These are phyloP conservation scores for Amanita phalloides DNA, from an alignment of 768 basidiomycete genomes.

Conservation along the genomic window DNA sequence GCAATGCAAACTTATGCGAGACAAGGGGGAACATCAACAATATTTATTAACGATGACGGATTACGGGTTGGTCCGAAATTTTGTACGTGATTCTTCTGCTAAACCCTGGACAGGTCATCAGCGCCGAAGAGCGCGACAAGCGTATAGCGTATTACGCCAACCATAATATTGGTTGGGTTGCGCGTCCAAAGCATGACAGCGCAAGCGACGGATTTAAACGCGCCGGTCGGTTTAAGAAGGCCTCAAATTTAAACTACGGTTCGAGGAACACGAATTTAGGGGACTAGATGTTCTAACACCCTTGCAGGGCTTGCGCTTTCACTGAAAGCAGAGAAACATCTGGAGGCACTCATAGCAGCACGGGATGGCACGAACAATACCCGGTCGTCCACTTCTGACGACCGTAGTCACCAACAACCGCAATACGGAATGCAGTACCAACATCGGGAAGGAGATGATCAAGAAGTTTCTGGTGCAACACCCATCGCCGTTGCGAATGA, in stretches of 20 bases:
- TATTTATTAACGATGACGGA: conserved; percentile 78
- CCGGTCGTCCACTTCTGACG: background rate
- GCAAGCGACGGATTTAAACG: conserved; percentile 46
- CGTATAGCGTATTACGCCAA: conserved; percentile 63
- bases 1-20: conserved; percentile 84
- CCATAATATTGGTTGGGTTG: conserved; percentile 69
- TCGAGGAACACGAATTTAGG: background rate
- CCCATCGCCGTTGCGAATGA: background rate
- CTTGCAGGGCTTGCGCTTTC: conserved; percentile 44
- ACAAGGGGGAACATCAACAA: conserved; percentile 69
- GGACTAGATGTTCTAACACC: background rate
- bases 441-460: conserved; percentile 52
- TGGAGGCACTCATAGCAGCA: conserved; percentile 29
- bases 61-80: conserved; percentile 22
- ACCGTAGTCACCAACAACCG: conserved; percentile 8
- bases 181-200: conserved; percentile 57
- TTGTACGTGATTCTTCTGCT: background rate
- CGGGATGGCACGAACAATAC: background rate
- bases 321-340: conserved; percentile 43
- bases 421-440: conserved; percentile 59
- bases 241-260: conserved; percentile 84
- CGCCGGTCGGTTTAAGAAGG: conserved; percentile 89
- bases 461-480: conserved; percentile 13
- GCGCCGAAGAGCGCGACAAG: conserved; percentile 45
- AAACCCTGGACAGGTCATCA: conserved; percentile 31